Evolutionary conservation across 1,139 yeast genomes (phyloP).

Genomic region (Hemisphaericaspora lyxosophila): DNA sequence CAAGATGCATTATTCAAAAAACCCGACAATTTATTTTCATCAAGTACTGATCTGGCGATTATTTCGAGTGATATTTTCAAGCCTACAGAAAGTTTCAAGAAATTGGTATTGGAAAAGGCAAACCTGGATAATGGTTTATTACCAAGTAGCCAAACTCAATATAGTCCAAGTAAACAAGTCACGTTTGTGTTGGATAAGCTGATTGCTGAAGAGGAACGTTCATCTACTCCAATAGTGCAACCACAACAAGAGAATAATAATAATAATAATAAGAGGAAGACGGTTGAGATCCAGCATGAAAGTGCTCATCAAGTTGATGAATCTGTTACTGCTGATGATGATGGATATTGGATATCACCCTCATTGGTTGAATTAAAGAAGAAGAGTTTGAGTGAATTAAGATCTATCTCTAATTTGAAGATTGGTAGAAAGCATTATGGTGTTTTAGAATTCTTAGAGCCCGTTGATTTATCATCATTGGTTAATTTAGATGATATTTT

Average conservation of each 20-base stretch:
- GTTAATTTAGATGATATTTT: conserved; percentile 60
- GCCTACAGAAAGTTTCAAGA: conserved; percentile 59
- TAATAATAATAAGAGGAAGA: too few species aligned
- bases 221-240: conserved; percentile 1
- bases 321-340: conserved; percentile 48
- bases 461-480: conserved; percentile 78
- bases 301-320: conserved; percentile 31
- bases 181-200: conserved; percentile 30
- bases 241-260: too few species aligned
- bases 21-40: conserved; percentile 21
- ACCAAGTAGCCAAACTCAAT: conserved; percentile 8
- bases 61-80: conserved; percentile 71
- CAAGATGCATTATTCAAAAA: conserved; percentile 18
- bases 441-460: conserved; percentile 66
- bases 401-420: conserved; percentile 61
- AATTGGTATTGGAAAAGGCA: conserved; percentile 54
- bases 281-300: background rate
- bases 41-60: conserved; percentile 64
- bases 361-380: conserved; percentile 59
- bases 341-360: conserved; percentile 90
- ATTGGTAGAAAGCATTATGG: conserved; percentile 86
- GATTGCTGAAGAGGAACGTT: conserved; percentile 6
- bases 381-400: conserved; percentile 61
- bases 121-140: conserved; percentile 11
- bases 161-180: conserved; percentile 31